Base-by-base conservation (phyloP, 2,329 filamentous ascomycete species). In the Lasiodiplodia sp. region DNA sequence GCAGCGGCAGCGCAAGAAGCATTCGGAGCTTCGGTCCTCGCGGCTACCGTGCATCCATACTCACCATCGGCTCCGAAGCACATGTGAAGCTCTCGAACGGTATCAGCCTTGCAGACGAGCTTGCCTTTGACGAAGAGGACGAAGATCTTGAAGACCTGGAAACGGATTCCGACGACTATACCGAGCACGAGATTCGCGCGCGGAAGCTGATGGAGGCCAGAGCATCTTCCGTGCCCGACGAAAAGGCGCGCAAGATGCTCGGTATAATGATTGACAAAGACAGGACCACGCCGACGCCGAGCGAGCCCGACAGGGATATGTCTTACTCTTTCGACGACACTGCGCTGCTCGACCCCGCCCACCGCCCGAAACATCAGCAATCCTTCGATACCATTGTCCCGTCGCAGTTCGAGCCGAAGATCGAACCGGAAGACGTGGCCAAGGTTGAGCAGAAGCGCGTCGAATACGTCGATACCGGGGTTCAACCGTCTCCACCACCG, bases 21-120 rank as follows among this genome's bases (percentile, higher is more conserved):
- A 81, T 82, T 8, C 60, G 60, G 10, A 64, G 60, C 60, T 64
- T 64, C 12, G 60, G 60, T 6, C 60, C 60, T 49, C 81, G 82
- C 56, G 82, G 90, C 77, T 86, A 93, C 70, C 89, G 93, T 37
- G 92, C 91, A 76, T 96, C 94, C 2, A 82, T 91, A 28, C 83
- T 92, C 70, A 89, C 85, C 71, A 84, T 86, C n/a, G 84, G 85
- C 70, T 80, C 81, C 11, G 82, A 85, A 69, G 86, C 85, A 4
- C 78, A 82, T 11, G 80, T 82, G 23, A 91, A 90, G 75, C 75
- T 82, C 4, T 89, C 60, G 12, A 47, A 88, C 73, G 92, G 91
- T 1, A 80, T 93, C 69, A 97, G 91, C 71, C 85, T 99, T 51
- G 96, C 96, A 0, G 94, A 98, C 73, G 96, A 99, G 81, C 86